Conservation (phyloP, 2,329 filamentous ascomycete genomes). For the Lachnellula occidentalis region DNA sequence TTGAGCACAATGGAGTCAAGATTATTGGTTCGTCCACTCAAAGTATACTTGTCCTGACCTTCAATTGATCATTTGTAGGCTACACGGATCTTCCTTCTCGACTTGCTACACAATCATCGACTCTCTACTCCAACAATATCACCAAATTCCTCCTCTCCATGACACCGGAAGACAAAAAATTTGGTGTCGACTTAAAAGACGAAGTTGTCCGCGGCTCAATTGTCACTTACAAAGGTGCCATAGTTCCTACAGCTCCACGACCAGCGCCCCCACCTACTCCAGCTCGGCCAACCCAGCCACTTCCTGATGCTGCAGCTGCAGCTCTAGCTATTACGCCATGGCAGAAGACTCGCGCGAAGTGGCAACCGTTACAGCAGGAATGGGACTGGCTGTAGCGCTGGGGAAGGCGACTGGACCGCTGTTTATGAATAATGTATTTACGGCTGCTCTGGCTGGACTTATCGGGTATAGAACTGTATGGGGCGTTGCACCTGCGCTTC, state of each 20-base stretch:
- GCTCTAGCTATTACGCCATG: conserved; percentile 70
- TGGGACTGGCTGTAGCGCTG: conserved; percentile 68
- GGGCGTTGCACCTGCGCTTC: conserved; percentile 77
- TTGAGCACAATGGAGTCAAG: conserved; percentile 71
- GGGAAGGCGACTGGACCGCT: conserved; percentile 76
- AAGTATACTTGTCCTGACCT: not conserved
- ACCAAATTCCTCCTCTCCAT: conserved; percentile 84
- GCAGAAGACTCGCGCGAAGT: conserved; percentile 75
- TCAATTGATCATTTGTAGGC: conserved; percentile 36
- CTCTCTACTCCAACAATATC: conserved; percentile 89
- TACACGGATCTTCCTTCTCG: conserved; percentile 86
- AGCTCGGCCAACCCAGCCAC: conserved; percentile 45
- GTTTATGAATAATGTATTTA: conserved; percentile 86
- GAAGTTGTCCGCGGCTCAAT: conserved; percentile 84
- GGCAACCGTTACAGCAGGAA: conserved; percentile 66
- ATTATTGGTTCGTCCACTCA: conserved; percentile 60
- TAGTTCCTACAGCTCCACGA: conserved; percentile 70
- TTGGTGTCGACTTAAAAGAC: conserved; percentile 73
- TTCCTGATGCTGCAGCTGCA: conserved; percentile 47
- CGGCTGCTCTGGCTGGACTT: conserved; percentile 75
- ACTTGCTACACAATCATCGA: conserved; percentile 82
- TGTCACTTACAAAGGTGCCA: conserved; percentile 70
- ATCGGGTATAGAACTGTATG: conserved; percentile 87
- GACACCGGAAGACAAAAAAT: conserved; percentile 69
- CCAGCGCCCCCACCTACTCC: conserved; percentile 52